Evolutionary conservation across 2,329 filamentous ascomycete species (phyloP).

Genomic region (Cercospora sp.): DNA sequence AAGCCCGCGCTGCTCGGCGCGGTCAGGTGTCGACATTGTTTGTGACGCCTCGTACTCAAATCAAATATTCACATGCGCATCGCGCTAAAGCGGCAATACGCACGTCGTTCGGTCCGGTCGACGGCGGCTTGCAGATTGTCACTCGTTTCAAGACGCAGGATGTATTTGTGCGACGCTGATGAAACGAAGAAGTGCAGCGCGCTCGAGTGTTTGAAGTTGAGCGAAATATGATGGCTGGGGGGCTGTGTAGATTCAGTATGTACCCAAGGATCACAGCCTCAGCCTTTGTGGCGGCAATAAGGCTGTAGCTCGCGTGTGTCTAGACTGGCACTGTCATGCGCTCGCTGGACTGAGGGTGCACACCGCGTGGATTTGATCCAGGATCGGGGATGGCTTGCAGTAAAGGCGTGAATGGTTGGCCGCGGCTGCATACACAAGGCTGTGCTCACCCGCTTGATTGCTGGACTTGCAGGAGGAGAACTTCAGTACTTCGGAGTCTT

Average conservation of each 20-base stretch:
- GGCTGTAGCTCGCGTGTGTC: constrained; percentile 12
- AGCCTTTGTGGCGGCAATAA: constrained; percentile 10
- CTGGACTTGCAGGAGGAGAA: not conserved
- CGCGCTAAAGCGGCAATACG: constrained; percentile 16
- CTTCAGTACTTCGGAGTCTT: not conserved
- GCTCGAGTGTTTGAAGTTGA: not conserved
- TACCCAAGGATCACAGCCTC: constrained; percentile 1
- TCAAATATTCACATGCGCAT: constrained; percentile 11
- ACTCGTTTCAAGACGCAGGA: constrained; percentile 16
- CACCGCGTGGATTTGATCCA: not conserved
- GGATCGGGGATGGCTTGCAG: not conserved
- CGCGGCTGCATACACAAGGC: constrained; percentile 3
- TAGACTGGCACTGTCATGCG: constrained; percentile 2
- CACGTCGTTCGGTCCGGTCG: not conserved
- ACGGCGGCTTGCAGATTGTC: constrained; percentile 11
- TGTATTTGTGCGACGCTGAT: not conserved
- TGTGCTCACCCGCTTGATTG: not conserved
- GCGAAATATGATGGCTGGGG: constrained; percentile 4
- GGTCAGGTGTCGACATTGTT: constrained; percentile 21
- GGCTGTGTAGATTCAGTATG: constrained; percentile 1
- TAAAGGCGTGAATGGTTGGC: not conserved
- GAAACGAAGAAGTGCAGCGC: constrained; percentile 9
- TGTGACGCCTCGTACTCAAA: constrained; percentile 7
- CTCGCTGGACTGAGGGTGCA: not conserved
- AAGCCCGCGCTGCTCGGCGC: constrained; percentile 22